Evolutionary conservation across 1,284 basidiomycete species (phyloP), one percentile per base, ranked within the genome.

Genomic region (Pholiota adiposa): DNA sequence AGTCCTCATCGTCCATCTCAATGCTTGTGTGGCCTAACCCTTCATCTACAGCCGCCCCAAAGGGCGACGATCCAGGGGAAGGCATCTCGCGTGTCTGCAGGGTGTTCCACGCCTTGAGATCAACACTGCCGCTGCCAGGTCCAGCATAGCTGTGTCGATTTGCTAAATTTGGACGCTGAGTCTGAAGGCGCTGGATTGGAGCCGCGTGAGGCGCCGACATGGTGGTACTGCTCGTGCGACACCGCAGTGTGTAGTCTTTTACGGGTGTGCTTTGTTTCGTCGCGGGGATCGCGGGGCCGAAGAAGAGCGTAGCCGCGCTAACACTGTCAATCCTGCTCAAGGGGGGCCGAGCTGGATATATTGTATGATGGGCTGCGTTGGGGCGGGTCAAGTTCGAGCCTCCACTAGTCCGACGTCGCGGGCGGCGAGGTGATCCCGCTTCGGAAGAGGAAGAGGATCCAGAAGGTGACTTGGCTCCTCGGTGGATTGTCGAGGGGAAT

Each of bases 251-350:
- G 1, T 72, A 63, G 53, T 57, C 56, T 23, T 2, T 14, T 27
- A 18, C 23, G 14, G 31, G 54, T 11, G 29, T 52, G 38, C 44
- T 63, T 58, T 40, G 51, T 49, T 58, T 52, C 1, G 63, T 31
- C 25, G 65, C 63, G 36, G 80, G 76, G 59, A 90, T 88, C 29
- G 83, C 66, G 5, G 89, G 88, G 0, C 89, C 88, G 65, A 92
- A 92, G 71, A 92, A 92, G 5, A 89, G 71, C 0, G 89, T 88
- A 3, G 87, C 88, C 1, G 88, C 86, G 51, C 79, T 76, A 31
- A 69, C 64, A 61, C 73, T 79, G 53, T 80, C 78, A 40, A 76
- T 71, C 46, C 78, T 78, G 59, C 64, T 77, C 27, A 80, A 69
- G 1, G 67, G 70, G 18, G 70, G 64, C 53, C 68, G 71, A 31